Evolutionary conservation across 2,329 filamentous ascomycete genomes (phyloP).

Genomic region (Cladosporium sp.): DNA sequence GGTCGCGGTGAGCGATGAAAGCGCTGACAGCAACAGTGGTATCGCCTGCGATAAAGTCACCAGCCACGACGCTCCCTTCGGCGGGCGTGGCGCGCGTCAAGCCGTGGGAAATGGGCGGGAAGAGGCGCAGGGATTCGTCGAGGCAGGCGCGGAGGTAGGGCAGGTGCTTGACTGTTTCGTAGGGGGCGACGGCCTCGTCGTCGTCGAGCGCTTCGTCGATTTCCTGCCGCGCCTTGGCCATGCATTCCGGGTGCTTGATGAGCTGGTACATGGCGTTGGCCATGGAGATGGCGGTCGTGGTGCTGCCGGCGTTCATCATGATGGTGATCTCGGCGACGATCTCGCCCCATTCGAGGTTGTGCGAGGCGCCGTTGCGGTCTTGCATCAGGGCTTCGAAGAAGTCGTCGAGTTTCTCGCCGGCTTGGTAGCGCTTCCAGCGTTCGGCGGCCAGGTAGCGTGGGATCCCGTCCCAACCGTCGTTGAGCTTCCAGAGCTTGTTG

Average conservation of each 20-base stretch:
- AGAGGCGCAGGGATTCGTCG: conserved; percentile 70
- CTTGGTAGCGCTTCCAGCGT: conserved; percentile 33
- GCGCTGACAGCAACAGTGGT: conserved; percentile 53
- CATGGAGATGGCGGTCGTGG: conserved; percentile 17
- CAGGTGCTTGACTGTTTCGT: conserved; percentile 64
- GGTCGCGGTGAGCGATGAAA: conserved; percentile 20
- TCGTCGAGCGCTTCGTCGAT: conserved; percentile 13
- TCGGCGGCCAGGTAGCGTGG: too few species aligned
- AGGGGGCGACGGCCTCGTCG: conserved; percentile 43
- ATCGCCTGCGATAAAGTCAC: conserved; percentile 59
- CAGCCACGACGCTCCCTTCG: conserved; percentile 59
- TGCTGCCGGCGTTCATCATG: conserved; percentile 39
- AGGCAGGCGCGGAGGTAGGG: conserved; percentile 73
- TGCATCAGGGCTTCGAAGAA: conserved; percentile 49
- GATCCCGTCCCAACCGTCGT: not conserved
- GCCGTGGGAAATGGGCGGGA: conserved; percentile 68
- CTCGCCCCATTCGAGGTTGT: conserved; percentile 30
- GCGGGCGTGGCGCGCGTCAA: conserved; percentile 69
- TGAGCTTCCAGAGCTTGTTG: not conserved
- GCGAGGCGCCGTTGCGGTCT: conserved; percentile 21
- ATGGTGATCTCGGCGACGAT: conserved; percentile 44
- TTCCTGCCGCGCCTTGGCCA: conserved; percentile 13
- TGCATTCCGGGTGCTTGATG: conserved; percentile 9
- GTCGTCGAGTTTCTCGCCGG: conserved; percentile 47
- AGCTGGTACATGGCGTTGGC: conserved; percentile 13